Percentiles rank a stretch among this genome's conserved stretches.
Conservation (phyloP, 176 grass and related monocot genomes). For the Neostapfia colusana region DNA sequence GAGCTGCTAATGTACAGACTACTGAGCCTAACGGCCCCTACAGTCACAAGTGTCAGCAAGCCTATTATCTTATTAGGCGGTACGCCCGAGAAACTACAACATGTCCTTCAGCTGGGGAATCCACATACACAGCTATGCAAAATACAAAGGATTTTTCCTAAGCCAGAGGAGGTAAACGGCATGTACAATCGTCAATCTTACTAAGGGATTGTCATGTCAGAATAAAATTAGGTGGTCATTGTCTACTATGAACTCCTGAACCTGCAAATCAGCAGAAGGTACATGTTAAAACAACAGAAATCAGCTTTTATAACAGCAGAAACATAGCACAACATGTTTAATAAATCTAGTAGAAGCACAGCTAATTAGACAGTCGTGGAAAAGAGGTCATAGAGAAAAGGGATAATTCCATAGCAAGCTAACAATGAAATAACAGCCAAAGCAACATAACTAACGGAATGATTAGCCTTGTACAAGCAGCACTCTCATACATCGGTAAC, state of each 20-base stretch:
- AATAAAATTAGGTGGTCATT: constrained; percentile 39
- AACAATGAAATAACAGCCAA: background rate
- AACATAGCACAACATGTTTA: constrained; percentile 4
- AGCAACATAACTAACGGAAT: background rate
- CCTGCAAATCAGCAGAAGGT: constrained; percentile 39
- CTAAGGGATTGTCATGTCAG: constrained; percentile 33
- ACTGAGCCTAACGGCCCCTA: constrained; percentile 26
- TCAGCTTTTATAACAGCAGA: background rate
- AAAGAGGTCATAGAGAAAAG: background rate
- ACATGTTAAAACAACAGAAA: constrained; percentile 11
- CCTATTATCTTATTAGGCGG: constrained; percentile 29
- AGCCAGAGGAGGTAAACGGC: constrained; percentile 28
- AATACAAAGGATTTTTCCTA: constrained; percentile 31
- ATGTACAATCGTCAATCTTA: constrained; percentile 37
- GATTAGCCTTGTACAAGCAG: background rate
- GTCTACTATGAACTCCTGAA: constrained; percentile 25
- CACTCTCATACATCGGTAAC: background rate
- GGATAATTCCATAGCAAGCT: background rate
- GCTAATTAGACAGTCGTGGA: background rate
- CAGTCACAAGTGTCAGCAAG: constrained; percentile 19
- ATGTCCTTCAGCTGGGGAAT: constrained; percentile 18
- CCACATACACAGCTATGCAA: constrained; percentile 34
- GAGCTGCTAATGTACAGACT: constrained; percentile 55
- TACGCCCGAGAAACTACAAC: constrained; percentile 37
- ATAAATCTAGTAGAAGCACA: constrained; percentile 9